Evolutionary conservation across 805 yeast genomes (phyloP), one percentile per base, ranked within the genome.

Genomic region (Cyberlindnera mycetangii): DNA sequence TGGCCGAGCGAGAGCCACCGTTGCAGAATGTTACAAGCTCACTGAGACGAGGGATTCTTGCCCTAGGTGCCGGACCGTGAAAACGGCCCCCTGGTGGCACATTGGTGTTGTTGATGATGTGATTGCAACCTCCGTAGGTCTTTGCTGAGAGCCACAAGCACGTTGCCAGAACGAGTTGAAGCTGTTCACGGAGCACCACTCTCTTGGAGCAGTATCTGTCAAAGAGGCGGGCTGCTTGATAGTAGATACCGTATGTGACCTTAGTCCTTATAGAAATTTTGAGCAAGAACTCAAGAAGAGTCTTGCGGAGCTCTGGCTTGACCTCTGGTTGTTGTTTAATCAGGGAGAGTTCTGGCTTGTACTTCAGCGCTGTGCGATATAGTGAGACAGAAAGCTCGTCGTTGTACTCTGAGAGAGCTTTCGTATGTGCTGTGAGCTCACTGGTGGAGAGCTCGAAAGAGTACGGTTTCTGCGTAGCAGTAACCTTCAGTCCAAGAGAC

Each of bases 91-190:
- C 86, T 14, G 73, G 64, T 41, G 77, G 76, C 20, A 72, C 63
- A 7, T 67, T 64, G 2, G 69, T 61, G 46, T 72, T 68, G 59
- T 78, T 78, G 42, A 78, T 74, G 53, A 80, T 78, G 63, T 81
- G 88, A 53, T 79, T 79, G 62, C 83, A 81, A 31, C 88, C 88
- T 39, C 88, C 88, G 56, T 77, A 78, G n/a, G 82, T 74, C 63
- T 92, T 92, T 20, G 96, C 83, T 2, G 96, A 88, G 25, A 92
- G 76, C 97, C 98, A 92, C 28, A 92, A 69, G 49, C 96, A 88
- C 5, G 96, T 88, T 49, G 95, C 85, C 25, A 95, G 89, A 10
- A 92, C 92, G 42, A 92, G 73, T 65, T 90, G 97, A 49, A 88
- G 82, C 66, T 90, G 98, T 46, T 86, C 90, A 53, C 83, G 78